These are phyloP conservation scores for Aciculosporium take DNA, from an alignment of 2,329 filamentous ascomycete species.

Conservation along the genomic window DNA sequence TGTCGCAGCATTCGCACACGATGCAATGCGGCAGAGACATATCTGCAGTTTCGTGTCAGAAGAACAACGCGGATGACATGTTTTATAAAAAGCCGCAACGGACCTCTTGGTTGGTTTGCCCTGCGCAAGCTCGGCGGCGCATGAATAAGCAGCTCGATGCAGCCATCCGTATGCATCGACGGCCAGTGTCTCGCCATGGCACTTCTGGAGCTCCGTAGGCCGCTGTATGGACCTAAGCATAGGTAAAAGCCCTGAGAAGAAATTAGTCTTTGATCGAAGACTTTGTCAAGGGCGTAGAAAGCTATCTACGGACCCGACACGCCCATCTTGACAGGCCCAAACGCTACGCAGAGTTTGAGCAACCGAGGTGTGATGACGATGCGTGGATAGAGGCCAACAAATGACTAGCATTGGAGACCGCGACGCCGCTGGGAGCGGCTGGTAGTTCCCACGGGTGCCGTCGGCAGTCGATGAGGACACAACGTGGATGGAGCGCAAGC, in stretches of 20 bases:
- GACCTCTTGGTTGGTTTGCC: slow-evolving; percentile 80
- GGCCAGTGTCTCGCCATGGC: slow-evolving; percentile 74
- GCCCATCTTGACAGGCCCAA: slow-evolving; percentile 17
- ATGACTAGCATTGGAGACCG: neutral
- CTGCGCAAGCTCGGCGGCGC: slow-evolving; percentile 79
- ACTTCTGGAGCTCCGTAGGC: slow-evolving; percentile 74
- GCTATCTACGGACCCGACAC: slow-evolving; percentile 19
- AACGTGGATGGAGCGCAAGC: neutral
- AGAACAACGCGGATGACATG: neutral
- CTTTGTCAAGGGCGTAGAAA: neutral
- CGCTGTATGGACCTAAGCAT: slow-evolving; percentile 94
- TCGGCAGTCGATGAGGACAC: neutral
- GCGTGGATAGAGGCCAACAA: neutral
- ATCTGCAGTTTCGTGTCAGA: slow-evolving; percentile 34
- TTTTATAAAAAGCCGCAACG: slow-evolving; percentile 14
- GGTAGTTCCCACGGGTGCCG: neutral
- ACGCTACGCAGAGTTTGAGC: neutral
- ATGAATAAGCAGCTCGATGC: slow-evolving; percentile 80
- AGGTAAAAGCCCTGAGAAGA: slow-evolving; percentile 58
- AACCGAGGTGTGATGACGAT: neutral
- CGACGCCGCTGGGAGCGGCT: neutral
- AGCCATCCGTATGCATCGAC: slow-evolving; percentile 98
- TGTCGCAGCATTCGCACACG: slow-evolving; percentile 88
- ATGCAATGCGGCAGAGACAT: slow-evolving; percentile 79
- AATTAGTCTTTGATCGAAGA: neutral